Evolutionary conservation across 164 flowering plant genomes (phyloP).

Genomic region (Nelumbo lutea): DNA sequence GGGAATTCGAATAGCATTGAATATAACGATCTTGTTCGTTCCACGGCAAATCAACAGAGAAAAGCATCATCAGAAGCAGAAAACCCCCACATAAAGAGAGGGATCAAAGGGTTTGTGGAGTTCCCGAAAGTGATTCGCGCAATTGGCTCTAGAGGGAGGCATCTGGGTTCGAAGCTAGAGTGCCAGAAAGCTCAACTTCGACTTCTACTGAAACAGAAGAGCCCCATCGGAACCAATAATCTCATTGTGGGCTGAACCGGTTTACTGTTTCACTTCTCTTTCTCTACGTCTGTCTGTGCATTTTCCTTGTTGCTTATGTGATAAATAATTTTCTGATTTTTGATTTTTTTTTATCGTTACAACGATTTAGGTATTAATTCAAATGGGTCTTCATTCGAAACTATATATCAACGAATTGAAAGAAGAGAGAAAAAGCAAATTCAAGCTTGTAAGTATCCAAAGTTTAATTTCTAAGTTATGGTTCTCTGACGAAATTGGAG

Average conservation of each 20-base stretch:
- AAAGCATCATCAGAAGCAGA: conserved; percentile 39
- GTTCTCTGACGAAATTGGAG: too few relatives aligned
- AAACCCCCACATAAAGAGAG: conserved; percentile 72
- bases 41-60: conserved; percentile 15
- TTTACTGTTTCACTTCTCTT: not conserved
- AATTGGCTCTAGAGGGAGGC: conserved; percentile 49
- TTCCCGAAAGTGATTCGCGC: conserved; percentile 66
- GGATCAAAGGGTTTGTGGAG: conserved; percentile 83
- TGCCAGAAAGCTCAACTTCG: conserved; percentile 73
- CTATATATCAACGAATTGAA: too few relatives aligned
- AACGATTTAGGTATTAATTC: too few relatives aligned
- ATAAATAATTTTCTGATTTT: too few relatives aligned
- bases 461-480: too few relatives aligned
- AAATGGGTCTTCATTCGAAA: too few relatives aligned
- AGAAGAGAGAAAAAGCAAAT: too few relatives aligned
- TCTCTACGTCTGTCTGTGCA: too few relatives aligned
- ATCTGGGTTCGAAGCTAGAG: conserved; percentile 59
- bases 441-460: too few relatives aligned
- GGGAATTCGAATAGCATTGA: conserved; percentile 12
- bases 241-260: conserved; percentile 32
- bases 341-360: too few relatives aligned
- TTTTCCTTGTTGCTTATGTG: too few relatives aligned
- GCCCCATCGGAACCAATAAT: conserved; percentile 32
- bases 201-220: conserved; percentile 57
- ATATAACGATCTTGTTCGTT: conserved; percentile 5